phyloP scores from a whole-genome alignment of 192 early-diverging fungal species.

The Rhizoclosmatium globosum region DNA sequence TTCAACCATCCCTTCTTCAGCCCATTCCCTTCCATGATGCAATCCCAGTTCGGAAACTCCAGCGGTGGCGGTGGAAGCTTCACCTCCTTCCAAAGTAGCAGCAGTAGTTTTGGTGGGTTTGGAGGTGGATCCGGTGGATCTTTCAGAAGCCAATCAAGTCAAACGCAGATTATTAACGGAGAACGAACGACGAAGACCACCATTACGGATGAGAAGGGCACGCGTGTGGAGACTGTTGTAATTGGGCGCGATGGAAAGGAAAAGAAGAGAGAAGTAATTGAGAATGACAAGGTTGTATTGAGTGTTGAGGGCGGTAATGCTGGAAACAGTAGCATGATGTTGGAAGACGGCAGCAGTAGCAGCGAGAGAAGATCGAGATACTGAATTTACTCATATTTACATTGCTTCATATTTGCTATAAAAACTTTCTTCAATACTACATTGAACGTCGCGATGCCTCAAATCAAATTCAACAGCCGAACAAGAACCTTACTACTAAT shows the following conservation, averaged over 20 bases:
- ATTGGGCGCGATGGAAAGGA: constrained; percentile 27
- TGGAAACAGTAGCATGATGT: neutral
- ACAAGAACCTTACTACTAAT: neutral
- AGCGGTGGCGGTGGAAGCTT: constrained; percentile 1
- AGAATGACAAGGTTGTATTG: constrained; percentile 28
- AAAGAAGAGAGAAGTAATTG: constrained; percentile 34
- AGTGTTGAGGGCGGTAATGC: constrained; percentile 14
- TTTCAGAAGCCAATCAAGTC: constrained; percentile 17
- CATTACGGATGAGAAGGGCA: constrained; percentile 30
- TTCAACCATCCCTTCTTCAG: constrained; percentile 27
- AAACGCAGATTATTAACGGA: constrained; percentile 39
- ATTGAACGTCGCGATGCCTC: neutral
- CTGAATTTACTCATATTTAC: neutral
- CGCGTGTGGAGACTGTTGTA: constrained; percentile 31
- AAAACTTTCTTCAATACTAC: neutral
- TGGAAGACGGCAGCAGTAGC: neutral
- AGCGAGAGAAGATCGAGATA: neutral
- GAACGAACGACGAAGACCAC: constrained; percentile 38
- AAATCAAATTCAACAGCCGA: neutral
- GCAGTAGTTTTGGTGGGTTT: neutral
- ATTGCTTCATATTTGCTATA: neutral
- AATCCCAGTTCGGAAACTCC: neutral
- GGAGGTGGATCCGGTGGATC: neutral
- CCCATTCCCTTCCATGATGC: constrained; percentile 30
- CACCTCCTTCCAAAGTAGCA: constrained; percentile 4